A percentile compares a stretch with the other conserved stretches of the same genome.
Evolutionary conservation across 805 yeast species (phyloP).

Genomic region (Candida saitoana): DNA sequence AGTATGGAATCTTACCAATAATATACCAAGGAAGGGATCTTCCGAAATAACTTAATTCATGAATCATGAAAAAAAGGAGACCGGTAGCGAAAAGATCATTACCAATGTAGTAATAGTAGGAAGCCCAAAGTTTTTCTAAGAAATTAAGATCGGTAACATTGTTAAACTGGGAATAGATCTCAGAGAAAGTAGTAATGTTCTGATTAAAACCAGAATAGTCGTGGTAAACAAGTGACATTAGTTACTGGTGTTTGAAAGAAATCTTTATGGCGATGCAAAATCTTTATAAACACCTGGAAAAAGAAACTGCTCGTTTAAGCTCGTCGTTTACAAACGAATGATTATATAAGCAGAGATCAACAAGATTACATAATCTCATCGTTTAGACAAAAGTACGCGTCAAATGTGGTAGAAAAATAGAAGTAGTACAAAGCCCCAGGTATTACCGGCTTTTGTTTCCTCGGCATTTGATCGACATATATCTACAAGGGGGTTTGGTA

Average conservation of each 20-base stretch:
- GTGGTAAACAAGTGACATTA: conserved; percentile 20
- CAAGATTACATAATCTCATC: no score
- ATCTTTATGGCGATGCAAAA: not conserved
- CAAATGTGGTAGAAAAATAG: no score
- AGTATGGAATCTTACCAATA: conserved; percentile 50
- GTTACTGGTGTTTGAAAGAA: no score
- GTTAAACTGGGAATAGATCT: conserved; percentile 26
- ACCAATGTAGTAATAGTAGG: conserved; percentile 51
- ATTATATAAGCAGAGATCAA: no score
- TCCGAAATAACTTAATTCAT: conserved; percentile 55
- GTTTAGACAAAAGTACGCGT: no score
- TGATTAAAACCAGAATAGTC: conserved; percentile 30
- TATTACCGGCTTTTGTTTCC: no score
- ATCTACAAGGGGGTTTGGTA: no score
- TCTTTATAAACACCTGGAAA: not conserved
- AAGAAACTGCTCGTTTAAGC: not conserved
- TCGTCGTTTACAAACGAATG: no score
- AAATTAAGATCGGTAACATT: conserved; percentile 26
- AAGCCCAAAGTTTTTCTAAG: conserved; percentile 50
- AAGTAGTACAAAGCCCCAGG: no score
- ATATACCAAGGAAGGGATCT: conserved; percentile 58
- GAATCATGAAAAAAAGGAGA: conserved; percentile 49
- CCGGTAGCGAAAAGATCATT: conserved; percentile 59
- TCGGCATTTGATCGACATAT: no score
- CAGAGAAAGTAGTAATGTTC: conserved; percentile 27